Conservation (phyloP, 2,329 filamentous ascomycete species). For the Monosporascus sp. region DNA sequence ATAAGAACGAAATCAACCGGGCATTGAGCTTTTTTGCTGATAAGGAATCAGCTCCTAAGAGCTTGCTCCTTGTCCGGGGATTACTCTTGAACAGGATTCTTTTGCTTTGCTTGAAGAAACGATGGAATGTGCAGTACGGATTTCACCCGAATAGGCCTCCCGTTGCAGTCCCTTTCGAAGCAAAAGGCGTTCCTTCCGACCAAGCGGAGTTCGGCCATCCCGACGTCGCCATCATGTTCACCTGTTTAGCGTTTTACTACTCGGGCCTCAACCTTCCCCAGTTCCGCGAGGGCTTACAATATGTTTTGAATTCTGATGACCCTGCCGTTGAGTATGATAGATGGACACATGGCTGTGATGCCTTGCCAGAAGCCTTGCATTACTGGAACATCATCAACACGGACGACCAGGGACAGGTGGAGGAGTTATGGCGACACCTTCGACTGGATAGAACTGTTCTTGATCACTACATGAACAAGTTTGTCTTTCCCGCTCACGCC, state of each 20-base stretch:
- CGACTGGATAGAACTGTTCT: conserved; percentile 42
- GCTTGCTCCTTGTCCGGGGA: conserved; percentile 55
- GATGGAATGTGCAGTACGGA: conserved; percentile 64
- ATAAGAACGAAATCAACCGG: conserved; percentile 6
- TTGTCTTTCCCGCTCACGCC: conserved; percentile 60
- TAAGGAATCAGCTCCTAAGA: conserved; percentile 23
- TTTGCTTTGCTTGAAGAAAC: conserved; percentile 51
- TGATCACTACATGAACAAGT: conserved; percentile 56
- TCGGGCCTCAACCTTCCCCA: conserved; percentile 45
- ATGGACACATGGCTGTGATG: conserved; percentile 32
- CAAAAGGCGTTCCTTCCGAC: conserved; percentile 57
- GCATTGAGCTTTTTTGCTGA: conserved; percentile 25
- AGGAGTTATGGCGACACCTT: conserved; percentile 42
- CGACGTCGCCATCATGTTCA: conserved; percentile 59
- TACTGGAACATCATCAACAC: conserved; percentile 53
- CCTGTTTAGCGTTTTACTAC: conserved; percentile 64
- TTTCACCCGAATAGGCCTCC: conserved; percentile 48
- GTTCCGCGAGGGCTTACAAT: conserved; percentile 40
- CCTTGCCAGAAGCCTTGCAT: conserved; percentile 37
- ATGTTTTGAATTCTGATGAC: conserved; percentile 49
- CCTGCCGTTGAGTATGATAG: conserved; percentile 49
- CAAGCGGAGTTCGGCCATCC: conserved; percentile 64
- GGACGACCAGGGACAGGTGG: conserved; percentile 47
- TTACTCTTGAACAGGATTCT: conserved; percentile 56
- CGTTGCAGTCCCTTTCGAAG: conserved; percentile 61